Evolutionary conservation across 179 eudicot species (phyloP).

Genomic region (Silene noctiflora): DNA sequence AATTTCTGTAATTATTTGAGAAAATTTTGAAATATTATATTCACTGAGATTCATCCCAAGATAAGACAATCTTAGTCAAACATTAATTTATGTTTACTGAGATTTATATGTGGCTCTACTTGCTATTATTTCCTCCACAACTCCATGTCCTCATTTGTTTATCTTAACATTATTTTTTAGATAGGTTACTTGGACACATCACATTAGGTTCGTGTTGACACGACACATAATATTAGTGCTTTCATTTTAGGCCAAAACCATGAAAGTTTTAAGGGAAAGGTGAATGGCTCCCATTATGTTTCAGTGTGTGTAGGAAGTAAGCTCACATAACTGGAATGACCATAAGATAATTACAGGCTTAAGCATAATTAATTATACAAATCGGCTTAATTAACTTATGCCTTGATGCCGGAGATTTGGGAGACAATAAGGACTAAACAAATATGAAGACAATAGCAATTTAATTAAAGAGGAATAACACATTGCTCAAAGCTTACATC

Average conservation of each 20-base stretch:
- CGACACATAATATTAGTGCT: background rate
- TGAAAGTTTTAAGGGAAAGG: too few species aligned
- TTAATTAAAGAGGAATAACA: conserved; percentile 17
- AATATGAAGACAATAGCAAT: conserved; percentile 11
- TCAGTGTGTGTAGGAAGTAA: conserved; percentile 14
- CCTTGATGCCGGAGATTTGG: conserved; percentile 27
- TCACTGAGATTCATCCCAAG: conserved; percentile 18
- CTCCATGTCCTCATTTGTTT: conserved; percentile 10
- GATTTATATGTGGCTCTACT: conserved; percentile 24
- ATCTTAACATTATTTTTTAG: conserved; percentile 11
- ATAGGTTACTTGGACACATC: background rate
- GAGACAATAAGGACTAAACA: conserved; percentile 23
- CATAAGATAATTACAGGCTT: conserved; percentile 4
- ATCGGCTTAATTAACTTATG: conserved; percentile 20
- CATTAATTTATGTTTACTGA: conserved; percentile 18
- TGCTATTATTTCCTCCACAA: conserved; percentile 10
- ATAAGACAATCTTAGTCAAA: conserved; percentile 31
- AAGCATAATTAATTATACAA: conserved; percentile 11
- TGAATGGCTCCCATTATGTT: background rate
- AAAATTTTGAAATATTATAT: background rate
- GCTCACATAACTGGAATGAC: conserved; percentile 23
- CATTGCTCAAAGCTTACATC: conserved; percentile 13
- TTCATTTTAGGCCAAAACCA: too few species aligned
- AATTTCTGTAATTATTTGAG: conserved; percentile 21
- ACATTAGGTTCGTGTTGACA: background rate